Conservation (phyloP, 352 stramenopile genomes). For the Phytophthora sp. region DNA sequence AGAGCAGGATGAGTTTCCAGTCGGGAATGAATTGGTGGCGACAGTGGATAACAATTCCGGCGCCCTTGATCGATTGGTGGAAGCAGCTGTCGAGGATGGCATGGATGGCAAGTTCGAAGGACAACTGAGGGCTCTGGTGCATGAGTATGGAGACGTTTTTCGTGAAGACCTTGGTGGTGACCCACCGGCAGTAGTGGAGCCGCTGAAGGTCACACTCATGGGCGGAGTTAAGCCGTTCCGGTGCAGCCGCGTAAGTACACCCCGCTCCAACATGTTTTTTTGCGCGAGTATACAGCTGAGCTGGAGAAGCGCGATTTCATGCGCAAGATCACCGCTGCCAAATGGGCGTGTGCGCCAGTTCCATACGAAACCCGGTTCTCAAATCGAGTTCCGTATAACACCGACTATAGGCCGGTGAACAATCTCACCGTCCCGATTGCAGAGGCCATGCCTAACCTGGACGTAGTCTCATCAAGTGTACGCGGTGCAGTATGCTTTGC, state of each 20-base stretch:
- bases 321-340: too few species aligned
- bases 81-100: neutral
- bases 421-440: too few species aligned
- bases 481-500: too few species aligned
- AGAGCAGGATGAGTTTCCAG: neutral
- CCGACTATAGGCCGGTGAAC: too few species aligned
- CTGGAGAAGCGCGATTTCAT: conserved; percentile 4
- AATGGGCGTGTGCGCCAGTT: too few species aligned
- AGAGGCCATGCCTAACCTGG: too few species aligned
- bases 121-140: neutral
- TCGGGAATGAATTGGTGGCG: neutral
- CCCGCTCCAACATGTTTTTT: neutral
- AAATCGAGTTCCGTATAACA: too few species aligned
- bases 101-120: neutral
- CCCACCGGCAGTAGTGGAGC: neutral
- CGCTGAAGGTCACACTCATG: conserved; percentile 1
- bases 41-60: too few species aligned
- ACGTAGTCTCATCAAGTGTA: too few species aligned
- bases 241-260: conserved; percentile 15
- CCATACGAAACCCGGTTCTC: too few species aligned
- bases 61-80: neutral
- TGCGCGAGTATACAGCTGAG: conserved; percentile 8
- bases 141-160: conserved; percentile 3
- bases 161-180: neutral
- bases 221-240: neutral